Evolutionary conservation across 1,284 basidiomycete genomes (phyloP).

Genomic region (Psilocybe mexicana): DNA sequence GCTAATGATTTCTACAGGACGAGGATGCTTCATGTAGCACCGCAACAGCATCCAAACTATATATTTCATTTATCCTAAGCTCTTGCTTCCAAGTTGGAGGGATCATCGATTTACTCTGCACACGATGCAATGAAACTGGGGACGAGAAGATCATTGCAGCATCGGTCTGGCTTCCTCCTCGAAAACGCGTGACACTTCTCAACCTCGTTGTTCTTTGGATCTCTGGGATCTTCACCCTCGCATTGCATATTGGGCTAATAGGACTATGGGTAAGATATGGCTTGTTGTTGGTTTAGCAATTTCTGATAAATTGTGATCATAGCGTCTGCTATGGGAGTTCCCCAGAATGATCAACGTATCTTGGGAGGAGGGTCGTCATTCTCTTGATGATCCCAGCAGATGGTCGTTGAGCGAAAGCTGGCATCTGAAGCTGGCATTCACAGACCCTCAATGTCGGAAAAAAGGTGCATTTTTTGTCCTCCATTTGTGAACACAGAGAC

Average conservation of each 20-base stretch:
- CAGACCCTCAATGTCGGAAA: constrained; percentile 7
- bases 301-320: neutral
- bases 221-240: constrained; percentile 5
- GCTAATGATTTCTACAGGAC: neutral
- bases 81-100: constrained; percentile 8
- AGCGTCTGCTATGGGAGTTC: constrained; percentile 12
- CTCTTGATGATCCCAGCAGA: constrained; percentile 2
- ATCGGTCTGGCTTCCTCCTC: constrained; percentile 10
- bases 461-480: constrained; percentile 2
- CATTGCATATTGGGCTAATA: neutral
- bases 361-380: constrained; percentile 9
- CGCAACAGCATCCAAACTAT: neutral
- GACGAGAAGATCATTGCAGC: constrained; percentile 6
- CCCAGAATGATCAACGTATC: constrained; percentile 1
- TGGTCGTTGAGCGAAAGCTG: constrained; percentile 13
- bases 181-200: constrained; percentile 6
- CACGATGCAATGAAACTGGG: neutral
- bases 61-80: constrained; percentile 5
- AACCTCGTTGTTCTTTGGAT: constrained; percentile 5
- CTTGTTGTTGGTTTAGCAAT: neutral
- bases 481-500: neutral
- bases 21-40: neutral
- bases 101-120: constrained; percentile 7
- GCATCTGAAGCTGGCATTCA: constrained; percentile 15
- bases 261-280: constrained; percentile 2